Percentiles rank a stretch among this genome's conserved stretches.
Conservation (phyloP, 2,329 filamentous ascomycete genomes). For the Talaromyces atroroseus region DNA sequence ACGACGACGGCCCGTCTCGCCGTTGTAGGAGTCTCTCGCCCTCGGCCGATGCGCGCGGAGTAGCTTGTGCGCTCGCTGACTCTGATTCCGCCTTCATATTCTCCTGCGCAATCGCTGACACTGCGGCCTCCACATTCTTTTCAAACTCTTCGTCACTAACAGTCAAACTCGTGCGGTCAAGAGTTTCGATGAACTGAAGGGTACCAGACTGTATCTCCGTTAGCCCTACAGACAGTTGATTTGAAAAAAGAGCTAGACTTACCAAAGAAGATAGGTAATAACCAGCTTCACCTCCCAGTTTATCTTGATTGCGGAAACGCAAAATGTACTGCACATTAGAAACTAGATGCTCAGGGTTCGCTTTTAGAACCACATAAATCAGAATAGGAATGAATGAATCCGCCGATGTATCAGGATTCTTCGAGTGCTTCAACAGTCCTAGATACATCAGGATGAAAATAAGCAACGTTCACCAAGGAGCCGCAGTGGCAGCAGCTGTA, state of each 20-base stretch:
- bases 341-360: slow-evolving; percentile 90
- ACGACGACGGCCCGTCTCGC: slow-evolving; percentile 25
- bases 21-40: slow-evolving; percentile 47
- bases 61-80: slow-evolving; percentile 43
- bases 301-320: slow-evolving; percentile 94
- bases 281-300: slow-evolving; percentile 92
- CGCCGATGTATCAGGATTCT: slow-evolving; percentile 80
- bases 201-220: slow-evolving; percentile 53
- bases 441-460: background rate
- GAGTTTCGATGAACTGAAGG: slow-evolving; percentile 92
- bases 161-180: slow-evolving; percentile 88
- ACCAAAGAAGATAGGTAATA: slow-evolving; percentile 95
- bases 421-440: slow-evolving; percentile 85
- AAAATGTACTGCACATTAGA: slow-evolving; percentile 98
- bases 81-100: slow-evolving; percentile 58
- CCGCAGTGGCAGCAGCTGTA: background rate
- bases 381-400: slow-evolving; percentile 93
- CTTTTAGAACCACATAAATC: slow-evolving; percentile 91
- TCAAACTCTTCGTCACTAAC: slow-evolving; percentile 96
- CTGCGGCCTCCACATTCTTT: slow-evolving; percentile 88
- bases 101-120: slow-evolving; percentile 90
- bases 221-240: background rate
- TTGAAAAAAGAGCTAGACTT: slow-evolving; percentile 22
- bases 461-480: background rate
- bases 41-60: slow-evolving; percentile 48